Percentiles rank a stretch among this genome's conserved stretches.
These are phyloP conservation scores for Pyricularia pennisetigena DNA, from an alignment of 2,329 filamentous ascomycete species.

Conservation along the genomic window DNA sequence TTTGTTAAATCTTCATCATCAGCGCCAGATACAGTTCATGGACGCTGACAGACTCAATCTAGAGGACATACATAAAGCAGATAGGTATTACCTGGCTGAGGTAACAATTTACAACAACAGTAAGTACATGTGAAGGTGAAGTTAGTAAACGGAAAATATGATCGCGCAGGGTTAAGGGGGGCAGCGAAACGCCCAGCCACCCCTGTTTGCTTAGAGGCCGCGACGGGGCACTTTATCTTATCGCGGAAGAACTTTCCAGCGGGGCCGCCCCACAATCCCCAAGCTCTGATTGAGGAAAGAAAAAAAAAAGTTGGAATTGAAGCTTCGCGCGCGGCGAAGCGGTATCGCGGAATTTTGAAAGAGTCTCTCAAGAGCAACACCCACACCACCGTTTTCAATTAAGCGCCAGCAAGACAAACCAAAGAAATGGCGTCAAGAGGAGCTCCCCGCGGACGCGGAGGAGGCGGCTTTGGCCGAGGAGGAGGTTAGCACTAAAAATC, in stretches of 20 bases:
- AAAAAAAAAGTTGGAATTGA: slow-evolving; percentile 1
- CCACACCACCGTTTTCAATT: neutral
- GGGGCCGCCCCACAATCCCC: neutral
- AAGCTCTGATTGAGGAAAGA: neutral
- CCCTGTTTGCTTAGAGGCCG: neutral
- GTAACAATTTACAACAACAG: too few species aligned
- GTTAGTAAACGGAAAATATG: neutral
- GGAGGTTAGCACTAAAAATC: slow-evolving; percentile 22
- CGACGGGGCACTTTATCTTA: neutral
- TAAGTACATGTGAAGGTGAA: too few species aligned
- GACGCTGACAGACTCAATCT: neutral
- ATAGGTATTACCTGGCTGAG: too few species aligned
- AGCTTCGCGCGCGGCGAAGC: neutral
- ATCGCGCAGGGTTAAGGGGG: neutral
- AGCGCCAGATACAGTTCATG: neutral
- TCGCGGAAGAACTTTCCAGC: slow-evolving; percentile 1
- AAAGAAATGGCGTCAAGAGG: slow-evolving; percentile 53
- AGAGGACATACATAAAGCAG: neutral
- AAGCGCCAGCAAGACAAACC: neutral
- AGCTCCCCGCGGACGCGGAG: slow-evolving; percentile 33
- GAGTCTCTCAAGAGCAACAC: neutral
- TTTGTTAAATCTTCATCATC: neutral
- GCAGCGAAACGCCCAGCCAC: neutral
- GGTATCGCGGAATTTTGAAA: neutral
- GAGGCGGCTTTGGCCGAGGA: slow-evolving; percentile 35